Evolutionary conservation across 2,329 filamentous ascomycete species (phyloP), one percentile per base, ranked within the genome.

Genomic region (Trichoderma lentiforme): DNA sequence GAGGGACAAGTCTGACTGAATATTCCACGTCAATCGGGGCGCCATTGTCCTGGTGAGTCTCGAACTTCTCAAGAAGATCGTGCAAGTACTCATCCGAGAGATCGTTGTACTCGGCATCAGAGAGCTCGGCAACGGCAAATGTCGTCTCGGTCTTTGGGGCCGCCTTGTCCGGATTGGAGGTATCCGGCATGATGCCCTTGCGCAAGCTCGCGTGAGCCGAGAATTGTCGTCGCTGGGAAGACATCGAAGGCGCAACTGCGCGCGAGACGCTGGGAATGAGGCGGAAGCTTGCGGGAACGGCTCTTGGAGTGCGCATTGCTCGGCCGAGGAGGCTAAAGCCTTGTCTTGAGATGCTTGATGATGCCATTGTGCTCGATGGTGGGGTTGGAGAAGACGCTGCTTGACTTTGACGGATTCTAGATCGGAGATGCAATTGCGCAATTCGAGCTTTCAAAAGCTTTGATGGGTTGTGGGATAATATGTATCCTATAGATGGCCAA

Each of bases 21-120:
- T 92, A 98, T 79, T 99, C 96, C 6, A 96, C 92, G 76, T 99
- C 96, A 6, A 97, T 83, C 69, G 94, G 92, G 9, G 92, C 90
- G 8, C 87, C 83, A 36, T 86, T 83, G 78, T 98, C 96, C 77
- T 93, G 90, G 34, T 92, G 81, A 73, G 89, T 86, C 83, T 99
- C 96, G 56, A 97, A 85, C 70, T 84, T 86, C 68, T 76, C 79
- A 14, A 90, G 78, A 2, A 91, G 81, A 9, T 76, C 78, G 6
- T 91, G 86, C 76, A 98, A 86, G 80, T 93, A 97, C 64, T 86
- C 81, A 78, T 98, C 93, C 32, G 94, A 89, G 34, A 93, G 85
- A 71, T 92, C 87, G 79, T 97, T 91, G 80, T 97, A 98, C 78
- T 94, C 84, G 30, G 86, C 84, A 3, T 91, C 88, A 2, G 88